phyloP scores from a whole-genome alignment of 2,329 filamentous ascomycete species.

The Elsinoe necatrix region DNA sequence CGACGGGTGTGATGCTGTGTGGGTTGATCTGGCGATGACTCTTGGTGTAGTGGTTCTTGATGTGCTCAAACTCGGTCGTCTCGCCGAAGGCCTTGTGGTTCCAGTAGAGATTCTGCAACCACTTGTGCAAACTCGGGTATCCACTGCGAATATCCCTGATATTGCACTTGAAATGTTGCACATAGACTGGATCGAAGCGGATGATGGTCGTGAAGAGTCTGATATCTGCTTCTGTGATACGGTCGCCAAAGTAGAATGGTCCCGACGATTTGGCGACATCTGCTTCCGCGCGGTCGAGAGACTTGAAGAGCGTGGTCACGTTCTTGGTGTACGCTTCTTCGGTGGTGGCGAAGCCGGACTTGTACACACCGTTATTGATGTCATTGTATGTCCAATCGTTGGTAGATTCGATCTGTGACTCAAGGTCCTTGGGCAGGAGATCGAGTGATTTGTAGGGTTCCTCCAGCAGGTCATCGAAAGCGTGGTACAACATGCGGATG shows the following conservation, averaged over 20 bases:
- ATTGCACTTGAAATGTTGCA: slow-evolving; percentile 67
- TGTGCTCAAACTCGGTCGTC: slow-evolving; percentile 89
- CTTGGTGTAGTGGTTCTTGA: slow-evolving; percentile 71
- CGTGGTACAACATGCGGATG: slow-evolving; percentile 72
- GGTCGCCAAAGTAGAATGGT: slow-evolving; percentile 40
- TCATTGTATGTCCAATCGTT: slow-evolving; percentile 47
- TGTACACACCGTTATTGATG: slow-evolving; percentile 36
- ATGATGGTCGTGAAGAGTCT: slow-evolving; percentile 53
- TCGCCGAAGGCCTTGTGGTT: slow-evolving; percentile 65
- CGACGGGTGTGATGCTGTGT: slow-evolving; percentile 69
- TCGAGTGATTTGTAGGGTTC: slow-evolving; percentile 38
- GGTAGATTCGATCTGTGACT: slow-evolving; percentile 39
- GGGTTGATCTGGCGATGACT: slow-evolving; percentile 58
- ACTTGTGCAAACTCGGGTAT: slow-evolving; percentile 71
- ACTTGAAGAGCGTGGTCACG: slow-evolving; percentile 39
- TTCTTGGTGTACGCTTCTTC: slow-evolving; percentile 43
- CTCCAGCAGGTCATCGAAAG: slow-evolving; percentile 53
- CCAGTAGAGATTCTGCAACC: slow-evolving; percentile 83
- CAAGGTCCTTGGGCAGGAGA: slow-evolving; percentile 37
- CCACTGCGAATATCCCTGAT: slow-evolving; percentile 74
- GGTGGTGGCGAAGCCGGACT: slow-evolving; percentile 45
- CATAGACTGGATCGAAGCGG: slow-evolving; percentile 49
- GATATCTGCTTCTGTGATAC: slow-evolving; percentile 42
- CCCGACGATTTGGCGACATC: slow-evolving; percentile 35
- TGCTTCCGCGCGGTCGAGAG: slow-evolving; percentile 41